A percentile compares a stretch with the other conserved stretches of the same genome.
Conservation (phyloP, 2,329 filamentous ascomycete genomes). For the Ceratocystis harringtonii region DNA sequence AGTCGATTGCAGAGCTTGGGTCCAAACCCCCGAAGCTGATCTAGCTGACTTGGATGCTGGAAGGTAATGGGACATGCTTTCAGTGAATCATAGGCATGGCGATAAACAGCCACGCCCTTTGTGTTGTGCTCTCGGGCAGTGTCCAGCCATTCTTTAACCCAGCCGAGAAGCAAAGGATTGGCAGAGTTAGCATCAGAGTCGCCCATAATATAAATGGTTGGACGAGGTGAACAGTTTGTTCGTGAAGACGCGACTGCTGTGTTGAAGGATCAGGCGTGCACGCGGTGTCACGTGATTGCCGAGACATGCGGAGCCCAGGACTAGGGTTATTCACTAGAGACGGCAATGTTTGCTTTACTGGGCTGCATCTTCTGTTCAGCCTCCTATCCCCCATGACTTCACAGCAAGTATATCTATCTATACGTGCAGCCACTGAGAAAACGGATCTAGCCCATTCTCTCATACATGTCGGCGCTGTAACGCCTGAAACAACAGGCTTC, state of each 20-base stretch:
- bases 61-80: slow-evolving; percentile 58
- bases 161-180: slow-evolving; percentile 56
- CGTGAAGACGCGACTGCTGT: too few species aligned
- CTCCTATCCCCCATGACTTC: too few species aligned
- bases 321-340: too few species aligned
- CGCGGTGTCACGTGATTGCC: not conserved
- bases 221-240: not conserved
- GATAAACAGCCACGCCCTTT: slow-evolving; percentile 58
- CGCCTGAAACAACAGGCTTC: not conserved
- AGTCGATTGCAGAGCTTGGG: slow-evolving; percentile 56
- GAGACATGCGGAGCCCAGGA: too few species aligned
- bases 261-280: too few species aligned
- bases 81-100: slow-evolving; percentile 61
- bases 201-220: slow-evolving; percentile 8
- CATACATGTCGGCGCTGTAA: not conserved
- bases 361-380: too few species aligned
- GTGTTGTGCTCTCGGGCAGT: slow-evolving; percentile 51
- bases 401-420: not conserved
- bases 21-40: slow-evolving; percentile 59
- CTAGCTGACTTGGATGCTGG: slow-evolving; percentile 56
- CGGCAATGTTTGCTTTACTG: too few species aligned
- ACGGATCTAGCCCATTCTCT: not conserved
- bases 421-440: not conserved
- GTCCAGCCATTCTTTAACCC: slow-evolving; percentile 67
- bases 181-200: slow-evolving; percentile 30